These are phyloP conservation scores for Diversispora epigaea DNA, from an alignment of 192 early-diverging fungal species.

Conservation along the genomic window DNA sequence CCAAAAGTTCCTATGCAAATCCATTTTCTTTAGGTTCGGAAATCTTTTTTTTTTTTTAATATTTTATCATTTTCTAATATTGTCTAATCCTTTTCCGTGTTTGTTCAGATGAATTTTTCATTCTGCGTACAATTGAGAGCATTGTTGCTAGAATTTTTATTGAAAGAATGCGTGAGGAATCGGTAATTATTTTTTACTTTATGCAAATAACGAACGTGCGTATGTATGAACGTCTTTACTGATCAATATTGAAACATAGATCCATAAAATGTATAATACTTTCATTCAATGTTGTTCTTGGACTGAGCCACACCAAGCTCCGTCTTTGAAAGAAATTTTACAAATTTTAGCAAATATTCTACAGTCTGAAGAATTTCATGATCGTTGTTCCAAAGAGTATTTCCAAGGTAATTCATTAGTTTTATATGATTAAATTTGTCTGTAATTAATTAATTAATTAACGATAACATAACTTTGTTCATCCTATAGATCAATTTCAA, in stretches of 20 bases:
- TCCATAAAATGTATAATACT: not conserved
- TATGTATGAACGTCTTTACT: not conserved
- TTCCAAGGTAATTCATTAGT: not conserved
- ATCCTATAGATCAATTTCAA: slow-evolving; percentile 2
- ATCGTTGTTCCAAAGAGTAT: not conserved
- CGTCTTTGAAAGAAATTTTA: not conserved
- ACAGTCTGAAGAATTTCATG: not conserved
- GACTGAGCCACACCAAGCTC: not conserved
- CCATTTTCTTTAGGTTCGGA: too few species aligned
- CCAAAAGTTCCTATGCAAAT: not conserved
- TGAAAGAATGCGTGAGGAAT: not conserved
- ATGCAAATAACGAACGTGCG: not conserved
- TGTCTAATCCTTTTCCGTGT: too few species aligned
- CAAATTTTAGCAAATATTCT: not conserved
- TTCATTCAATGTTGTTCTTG: not conserved
- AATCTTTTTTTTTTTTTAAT: too few species aligned
- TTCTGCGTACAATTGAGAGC: not conserved
- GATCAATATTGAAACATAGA: not conserved
- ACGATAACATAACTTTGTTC: not conserved
- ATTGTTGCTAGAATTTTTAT: not conserved
- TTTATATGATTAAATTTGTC: not conserved
- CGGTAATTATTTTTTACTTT: not conserved
- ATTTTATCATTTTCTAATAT: too few species aligned
- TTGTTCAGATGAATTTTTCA: not conserved
- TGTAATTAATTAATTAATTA: not conserved